phyloP scores from a whole-genome alignment of 352 stramenopile genomes.

The Pythium folliculosum region DNA sequence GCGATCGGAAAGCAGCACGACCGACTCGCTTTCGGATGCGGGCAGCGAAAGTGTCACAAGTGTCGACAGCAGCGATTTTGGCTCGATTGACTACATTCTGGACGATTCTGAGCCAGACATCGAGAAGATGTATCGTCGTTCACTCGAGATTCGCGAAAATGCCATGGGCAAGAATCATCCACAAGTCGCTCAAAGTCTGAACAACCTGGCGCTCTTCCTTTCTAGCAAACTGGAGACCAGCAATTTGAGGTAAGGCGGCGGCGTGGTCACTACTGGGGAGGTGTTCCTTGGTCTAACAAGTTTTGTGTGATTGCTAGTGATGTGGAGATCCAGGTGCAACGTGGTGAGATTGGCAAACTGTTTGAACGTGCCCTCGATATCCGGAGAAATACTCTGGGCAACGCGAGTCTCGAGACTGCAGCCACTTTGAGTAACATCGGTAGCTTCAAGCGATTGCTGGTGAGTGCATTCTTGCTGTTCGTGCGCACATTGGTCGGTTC shows the following conservation, averaged over 20 bases:
- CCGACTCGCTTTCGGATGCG: slow-evolving; percentile 14
- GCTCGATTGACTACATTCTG: slow-evolving; percentile 7
- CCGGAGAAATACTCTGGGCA: slow-evolving; percentile 66
- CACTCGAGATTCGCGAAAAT: slow-evolving; percentile 73
- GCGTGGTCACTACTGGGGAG: too few species aligned
- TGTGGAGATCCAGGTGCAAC: slow-evolving; percentile 36
- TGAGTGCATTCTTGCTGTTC: slow-evolving; percentile 22
- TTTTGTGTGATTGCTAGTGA: slow-evolving; percentile 4
- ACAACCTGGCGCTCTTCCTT: slow-evolving; percentile 78
- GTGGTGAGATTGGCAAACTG: slow-evolving; percentile 58
- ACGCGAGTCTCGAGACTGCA: slow-evolving; percentile 78
- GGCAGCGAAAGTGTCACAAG: slow-evolving; percentile 26
- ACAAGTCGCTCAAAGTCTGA: slow-evolving; percentile 78
- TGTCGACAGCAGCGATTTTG: slow-evolving; percentile 22
- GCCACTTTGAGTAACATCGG: slow-evolving; percentile 84
- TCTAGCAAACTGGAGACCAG: slow-evolving; percentile 63
- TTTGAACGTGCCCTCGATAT: slow-evolving; percentile 72
- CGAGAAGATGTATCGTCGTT: slow-evolving; percentile 72
- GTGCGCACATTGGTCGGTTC: background rate
- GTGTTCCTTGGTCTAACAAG: background rate
- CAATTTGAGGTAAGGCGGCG: slow-evolving; percentile 45
- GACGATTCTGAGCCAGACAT: slow-evolving; percentile 47
- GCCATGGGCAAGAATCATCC: slow-evolving; percentile 68
- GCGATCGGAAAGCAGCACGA: slow-evolving; percentile 20
- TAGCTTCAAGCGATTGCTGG: slow-evolving; percentile 77